phyloP scores from a whole-genome alignment of 805 yeast genomes.

The Yamadazyma ubonensis region DNA sequence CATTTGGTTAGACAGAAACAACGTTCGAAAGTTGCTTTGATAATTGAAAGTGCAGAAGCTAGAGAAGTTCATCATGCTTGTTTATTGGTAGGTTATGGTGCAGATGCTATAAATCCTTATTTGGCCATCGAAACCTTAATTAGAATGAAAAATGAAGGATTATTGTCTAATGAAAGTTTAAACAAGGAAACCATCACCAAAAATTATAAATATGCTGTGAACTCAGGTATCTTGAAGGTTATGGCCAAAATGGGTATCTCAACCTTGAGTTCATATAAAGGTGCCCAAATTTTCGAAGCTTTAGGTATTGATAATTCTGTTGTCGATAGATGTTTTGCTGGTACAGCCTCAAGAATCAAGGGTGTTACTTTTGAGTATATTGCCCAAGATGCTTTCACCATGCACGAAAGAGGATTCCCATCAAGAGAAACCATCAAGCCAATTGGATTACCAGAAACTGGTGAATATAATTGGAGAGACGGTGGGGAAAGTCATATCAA shows the following conservation, averaged over 20 bases:
- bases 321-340: conserved; percentile 92
- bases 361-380: conserved; percentile 95
- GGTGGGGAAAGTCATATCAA: conserved; percentile 96
- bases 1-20: conserved; percentile 93
- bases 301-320: conserved; percentile 94
- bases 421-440: conserved; percentile 68
- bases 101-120: conserved; percentile 94
- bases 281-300: conserved; percentile 98
- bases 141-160: conserved; percentile 78
- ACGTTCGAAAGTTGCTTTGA: conserved; percentile 90
- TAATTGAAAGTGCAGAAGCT: conserved; percentile 95
- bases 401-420: conserved; percentile 93
- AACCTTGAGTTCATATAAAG: conserved; percentile 96
- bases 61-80: conserved; percentile 97
- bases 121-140: conserved; percentile 85
- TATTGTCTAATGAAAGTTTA: conserved; percentile 55
- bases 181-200: conserved; percentile 60
- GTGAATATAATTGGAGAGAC: conserved; percentile 98
- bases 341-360: conserved; percentile 94
- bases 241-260: conserved; percentile 99
- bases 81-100: conserved; percentile 94
- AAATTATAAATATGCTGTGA: conserved; percentile 82
- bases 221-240: conserved; percentile 90
- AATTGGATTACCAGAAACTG: conserved; percentile 82
- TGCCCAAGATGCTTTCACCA: conserved; percentile 93